phyloP scores from a whole-genome alignment of 768 basidiomycete species.

The Agrocybe pediades region DNA sequence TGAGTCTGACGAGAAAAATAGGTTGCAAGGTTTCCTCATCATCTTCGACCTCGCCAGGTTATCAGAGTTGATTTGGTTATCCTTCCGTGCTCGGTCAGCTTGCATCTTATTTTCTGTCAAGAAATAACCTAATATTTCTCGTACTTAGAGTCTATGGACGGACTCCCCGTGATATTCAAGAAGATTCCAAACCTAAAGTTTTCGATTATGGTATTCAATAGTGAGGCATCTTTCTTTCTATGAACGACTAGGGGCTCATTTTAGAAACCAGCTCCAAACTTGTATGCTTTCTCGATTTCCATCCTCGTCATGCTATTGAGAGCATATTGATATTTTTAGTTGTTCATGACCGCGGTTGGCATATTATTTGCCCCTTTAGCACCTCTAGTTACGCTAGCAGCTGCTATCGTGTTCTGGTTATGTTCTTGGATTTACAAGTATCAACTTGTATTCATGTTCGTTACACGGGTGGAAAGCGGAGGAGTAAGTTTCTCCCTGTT shows the following conservation, averaged over 20 bases:
- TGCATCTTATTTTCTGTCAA: conserved; percentile 36
- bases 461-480: conserved; percentile 89
- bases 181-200: conserved; percentile 62
- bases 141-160: conserved; percentile 71
- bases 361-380: conserved; percentile 94
- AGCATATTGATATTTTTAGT: conserved; percentile 63
- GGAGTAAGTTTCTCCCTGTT: conserved; percentile 62
- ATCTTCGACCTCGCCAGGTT: conserved; percentile 87
- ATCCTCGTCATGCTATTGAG: conserved; percentile 12
- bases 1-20: conserved; percentile 20
- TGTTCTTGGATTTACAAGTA: conserved; percentile 93
- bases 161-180: conserved; percentile 37
- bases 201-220: conserved; percentile 88
- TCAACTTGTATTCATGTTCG: conserved; percentile 92
- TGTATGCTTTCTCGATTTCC: conserved; percentile 15
- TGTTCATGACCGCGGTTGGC: conserved; percentile 90
- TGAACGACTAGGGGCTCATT: not conserved
- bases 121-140: not conserved
- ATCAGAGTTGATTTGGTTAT: conserved; percentile 72
- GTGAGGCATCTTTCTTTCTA: conserved; percentile 43
- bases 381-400: conserved; percentile 84
- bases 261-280: conserved; percentile 25
- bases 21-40: conserved; percentile 78
- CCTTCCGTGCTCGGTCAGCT: conserved; percentile 62
- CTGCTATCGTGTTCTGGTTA: conserved; percentile 85